Percentiles rank a stretch among this genome's conserved stretches.
phyloP scores from a whole-genome alignment of 1,284 basidiomycete genomes.

The Rhodotorula sp. region DNA sequence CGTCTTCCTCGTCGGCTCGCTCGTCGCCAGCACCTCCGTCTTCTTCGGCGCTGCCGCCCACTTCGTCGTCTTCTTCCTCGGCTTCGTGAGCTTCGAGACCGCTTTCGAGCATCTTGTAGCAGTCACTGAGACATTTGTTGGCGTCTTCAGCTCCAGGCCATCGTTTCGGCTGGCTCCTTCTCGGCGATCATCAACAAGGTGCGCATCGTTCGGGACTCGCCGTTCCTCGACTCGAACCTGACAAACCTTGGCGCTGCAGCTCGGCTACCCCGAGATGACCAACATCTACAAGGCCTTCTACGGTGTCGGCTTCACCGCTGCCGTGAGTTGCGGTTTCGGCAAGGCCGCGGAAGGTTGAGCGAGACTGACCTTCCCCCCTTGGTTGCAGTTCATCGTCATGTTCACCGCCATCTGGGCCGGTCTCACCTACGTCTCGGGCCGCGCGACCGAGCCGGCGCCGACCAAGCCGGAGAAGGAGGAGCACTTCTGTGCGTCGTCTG shows the following conservation, averaged over 20 bases:
- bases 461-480: conserved; percentile 7
- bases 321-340: neutral
- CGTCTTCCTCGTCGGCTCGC: conserved; percentile 20
- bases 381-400: neutral
- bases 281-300: conserved; percentile 3
- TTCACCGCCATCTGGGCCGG: conserved; percentile 2
- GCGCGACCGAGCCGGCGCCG: conserved; percentile 4
- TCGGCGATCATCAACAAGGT: conserved; percentile 5
- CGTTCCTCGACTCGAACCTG: neutral
- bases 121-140: neutral
- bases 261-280: conserved; percentile 3
- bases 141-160: conserved; percentile 10
- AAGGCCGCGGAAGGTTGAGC: neutral
- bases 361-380: neutral
- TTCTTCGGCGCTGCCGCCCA: conserved; percentile 20
- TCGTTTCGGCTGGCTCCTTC: conserved; percentile 15
- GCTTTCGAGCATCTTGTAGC: neutral
- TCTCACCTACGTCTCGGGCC: conserved; percentile 1
- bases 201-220: neutral
- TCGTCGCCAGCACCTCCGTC: conserved; percentile 1
- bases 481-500: neutral
- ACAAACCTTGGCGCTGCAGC: neutral
- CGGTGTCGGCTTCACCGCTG: neutral
- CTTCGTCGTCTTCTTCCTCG: conserved; percentile 26
- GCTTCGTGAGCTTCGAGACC: conserved; percentile 12